Evolutionary conservation across 495 filamentous ascomycete genomes (phyloP).

Genomic region (Podospora tetraspora): DNA sequence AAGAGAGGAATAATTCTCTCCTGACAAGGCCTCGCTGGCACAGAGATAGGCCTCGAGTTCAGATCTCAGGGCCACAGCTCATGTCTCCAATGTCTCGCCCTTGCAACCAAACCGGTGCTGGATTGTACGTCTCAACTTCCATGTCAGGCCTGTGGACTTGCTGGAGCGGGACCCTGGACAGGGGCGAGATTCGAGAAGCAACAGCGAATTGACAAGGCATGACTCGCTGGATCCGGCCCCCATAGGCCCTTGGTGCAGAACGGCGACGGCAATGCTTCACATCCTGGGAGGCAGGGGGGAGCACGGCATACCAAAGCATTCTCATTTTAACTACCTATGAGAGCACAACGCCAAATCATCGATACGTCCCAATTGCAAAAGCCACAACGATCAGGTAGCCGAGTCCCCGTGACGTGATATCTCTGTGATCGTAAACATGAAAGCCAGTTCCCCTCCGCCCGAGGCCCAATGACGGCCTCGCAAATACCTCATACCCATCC

Average conservation of each 20-base stretch:
- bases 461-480: neutral
- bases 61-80: no score
- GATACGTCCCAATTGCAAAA: neutral
- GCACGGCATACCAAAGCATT: neutral
- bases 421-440: neutral
- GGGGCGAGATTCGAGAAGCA: neutral
- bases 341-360: neutral
- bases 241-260: neutral
- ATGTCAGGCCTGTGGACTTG: no score
- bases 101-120: no score
- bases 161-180: neutral
- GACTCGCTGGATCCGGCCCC: neutral
- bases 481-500: neutral
- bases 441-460: neutral
- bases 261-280: neutral
- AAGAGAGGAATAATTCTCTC: no score
- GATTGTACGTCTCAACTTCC: no score
- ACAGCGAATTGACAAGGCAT: neutral
- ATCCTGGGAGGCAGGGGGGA: neutral
- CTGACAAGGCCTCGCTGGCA: no score
- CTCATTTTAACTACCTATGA: neutral
- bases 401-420: neutral
- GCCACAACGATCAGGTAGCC: neutral
- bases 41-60: no score
- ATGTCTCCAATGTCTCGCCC: no score